Percentiles rank a stretch among this genome's conserved stretches.
phyloP scores from a whole-genome alignment of 1,284 basidiomycete genomes.

The Athelia psychrophila region DNA sequence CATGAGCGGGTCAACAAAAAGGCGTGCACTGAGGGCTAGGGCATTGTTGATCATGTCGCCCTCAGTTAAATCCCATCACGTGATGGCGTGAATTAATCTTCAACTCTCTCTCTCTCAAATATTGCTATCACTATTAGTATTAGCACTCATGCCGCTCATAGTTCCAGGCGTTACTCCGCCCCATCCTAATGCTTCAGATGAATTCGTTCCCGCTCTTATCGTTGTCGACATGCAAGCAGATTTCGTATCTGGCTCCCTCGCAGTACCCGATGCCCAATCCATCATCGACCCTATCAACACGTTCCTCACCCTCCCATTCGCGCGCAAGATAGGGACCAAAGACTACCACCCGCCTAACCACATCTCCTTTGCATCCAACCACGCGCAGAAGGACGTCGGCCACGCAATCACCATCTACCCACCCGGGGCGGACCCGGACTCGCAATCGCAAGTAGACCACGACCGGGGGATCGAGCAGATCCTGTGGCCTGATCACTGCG shows the following conservation, averaged over 20 bases:
- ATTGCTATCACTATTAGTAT: no score
- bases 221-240: constrained; percentile 1
- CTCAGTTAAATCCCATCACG: no score
- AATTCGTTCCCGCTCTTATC: neutral
- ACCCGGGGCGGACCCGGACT: constrained; percentile 23
- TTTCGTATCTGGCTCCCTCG: constrained; percentile 40
- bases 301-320: constrained; percentile 40
- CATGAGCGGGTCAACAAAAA: no score
- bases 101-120: no score
- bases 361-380: constrained; percentile 47
- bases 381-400: constrained; percentile 30
- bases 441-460: constrained; percentile 4
- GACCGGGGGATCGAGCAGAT: constrained; percentile 36
- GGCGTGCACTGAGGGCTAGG: no score
- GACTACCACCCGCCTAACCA: constrained; percentile 49
- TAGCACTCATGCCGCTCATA: neutral
- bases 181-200: neutral
- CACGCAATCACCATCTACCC: constrained; percentile 36
- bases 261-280: constrained; percentile 39
- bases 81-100: no score
- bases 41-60: no score
- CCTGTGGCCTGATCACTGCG: constrained; percentile 52
- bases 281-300: constrained; percentile 39
- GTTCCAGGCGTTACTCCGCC: neutral
- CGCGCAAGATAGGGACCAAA: constrained; percentile 39